Evolutionary conservation across 176 grass and related monocot genomes (phyloP).

Genomic region (Avena sativa): DNA sequence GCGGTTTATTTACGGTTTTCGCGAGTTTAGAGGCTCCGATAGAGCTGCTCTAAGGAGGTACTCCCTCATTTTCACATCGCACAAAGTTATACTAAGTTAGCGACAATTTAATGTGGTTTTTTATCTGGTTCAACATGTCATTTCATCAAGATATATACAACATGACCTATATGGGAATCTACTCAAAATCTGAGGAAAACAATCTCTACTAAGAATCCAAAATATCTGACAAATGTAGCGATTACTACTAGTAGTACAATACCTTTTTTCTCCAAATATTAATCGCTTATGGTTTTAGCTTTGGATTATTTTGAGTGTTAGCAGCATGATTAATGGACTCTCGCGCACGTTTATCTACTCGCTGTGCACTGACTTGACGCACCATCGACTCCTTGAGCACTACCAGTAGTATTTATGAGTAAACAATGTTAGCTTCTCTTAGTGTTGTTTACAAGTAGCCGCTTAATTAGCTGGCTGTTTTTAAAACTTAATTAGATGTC

Average conservation of each 20-base stretch:
- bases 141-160: too few species aligned
- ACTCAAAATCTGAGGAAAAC: neutral
- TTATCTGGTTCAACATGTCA: too few species aligned
- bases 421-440: neutral
- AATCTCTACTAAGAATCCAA: neutral
- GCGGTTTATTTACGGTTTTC: too few species aligned
- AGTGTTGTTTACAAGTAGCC: neutral
- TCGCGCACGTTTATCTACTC: conserved; percentile 38
- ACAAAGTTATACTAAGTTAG: too few species aligned
- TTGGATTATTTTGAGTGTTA: neutral
- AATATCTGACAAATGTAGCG: neutral
- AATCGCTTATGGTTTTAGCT: neutral
- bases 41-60: too few species aligned
- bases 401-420: neutral
- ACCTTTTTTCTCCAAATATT: neutral
- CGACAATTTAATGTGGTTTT: too few species aligned
- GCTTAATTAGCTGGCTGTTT: neutral
- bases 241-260: neutral
- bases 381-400: conserved; percentile 40
- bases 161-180: neutral
- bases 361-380: conserved; percentile 23
- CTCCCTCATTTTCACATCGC: too few species aligned
- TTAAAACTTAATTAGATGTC: neutral
- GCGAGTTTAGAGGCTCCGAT: too few species aligned
- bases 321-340: neutral